Base-by-base conservation (phyloP, 2,329 filamentous ascomycete species). In the Beauveria medogensis region DNA sequence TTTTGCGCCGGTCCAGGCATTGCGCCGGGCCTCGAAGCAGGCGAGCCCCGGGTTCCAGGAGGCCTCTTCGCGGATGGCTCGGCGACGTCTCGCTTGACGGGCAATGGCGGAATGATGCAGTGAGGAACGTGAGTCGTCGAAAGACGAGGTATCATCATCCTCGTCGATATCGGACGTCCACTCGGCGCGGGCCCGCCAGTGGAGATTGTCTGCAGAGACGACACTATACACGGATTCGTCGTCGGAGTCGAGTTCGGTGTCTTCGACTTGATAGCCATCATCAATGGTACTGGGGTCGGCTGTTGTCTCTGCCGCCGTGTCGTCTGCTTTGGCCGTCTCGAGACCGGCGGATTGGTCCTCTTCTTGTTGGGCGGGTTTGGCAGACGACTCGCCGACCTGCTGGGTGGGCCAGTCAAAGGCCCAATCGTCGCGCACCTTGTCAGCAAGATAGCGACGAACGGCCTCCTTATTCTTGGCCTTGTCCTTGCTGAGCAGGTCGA, bases 1-100 rank as follows among this genome's bases (percentile, higher is more conserved):
- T 64, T 82, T 82, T 37, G 91, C 92, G 37, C 89, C 88, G 1
- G 92, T 93, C 93, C 93, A 97, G 7, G 85, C 86, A 74, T 96
- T 86, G 54, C 92, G 82, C 62, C 90, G 80, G 34, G 87, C 83
- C 62, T 87, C 83, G 74, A 91, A 97, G 71, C 88, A 89, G n/a
- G 86, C 82, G 61, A 97, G 72, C 0, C 93, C 93, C 43, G 87
- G 79, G 68, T 97, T 97, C 87, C 89, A 95, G 34, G 77, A 72
- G 75, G 86, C 82, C 75, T 90, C 88, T 60, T 85, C 83, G 63
- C 83, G 81, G 55, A 84, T 70, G 54, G 78, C 81, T 66, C 79
- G 82, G 59, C 85, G 79, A 47, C 83, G 78, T 64, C 79, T 81
- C 41, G 83, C 78, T 63, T 80, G 81, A 61, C 81, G 80, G 50